A percentile compares a stretch with the other conserved stretches of the same genome.
Conservation (phyloP, 2,329 filamentous ascomycete species). For the Parascedosporium putredinis region DNA sequence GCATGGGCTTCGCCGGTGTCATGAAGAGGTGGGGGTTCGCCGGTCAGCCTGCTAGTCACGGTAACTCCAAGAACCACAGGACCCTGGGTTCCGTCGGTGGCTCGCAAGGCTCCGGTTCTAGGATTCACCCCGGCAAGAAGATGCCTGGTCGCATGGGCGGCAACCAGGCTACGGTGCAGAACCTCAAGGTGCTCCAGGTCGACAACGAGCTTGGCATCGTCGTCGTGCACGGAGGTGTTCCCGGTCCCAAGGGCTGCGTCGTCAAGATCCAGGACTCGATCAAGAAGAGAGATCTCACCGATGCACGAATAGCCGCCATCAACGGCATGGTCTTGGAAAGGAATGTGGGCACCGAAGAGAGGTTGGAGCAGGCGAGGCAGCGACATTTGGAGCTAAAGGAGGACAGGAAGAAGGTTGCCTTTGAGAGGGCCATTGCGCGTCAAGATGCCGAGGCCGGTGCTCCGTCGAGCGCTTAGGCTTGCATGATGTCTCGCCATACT, state of each 20-base stretch:
- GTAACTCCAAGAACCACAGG: slow-evolving; percentile 89
- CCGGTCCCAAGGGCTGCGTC: slow-evolving; percentile 76
- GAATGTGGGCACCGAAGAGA: slow-evolving; percentile 33
- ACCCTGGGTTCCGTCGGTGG: slow-evolving; percentile 84
- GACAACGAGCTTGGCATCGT: slow-evolving; percentile 81
- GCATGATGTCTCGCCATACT: slow-evolving; percentile 1
- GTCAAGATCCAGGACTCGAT: slow-evolving; percentile 84
- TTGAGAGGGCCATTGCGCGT: slow-evolving; percentile 5
- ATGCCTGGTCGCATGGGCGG: slow-evolving; percentile 97
- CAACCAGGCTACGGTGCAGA: slow-evolving; percentile 80
- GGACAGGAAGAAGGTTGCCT: slow-evolving; percentile 11
- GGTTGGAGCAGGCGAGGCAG: slow-evolving; percentile 37
- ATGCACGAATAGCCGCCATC: slow-evolving; percentile 5
- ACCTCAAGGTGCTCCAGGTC: slow-evolving; percentile 78
- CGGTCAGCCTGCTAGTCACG: slow-evolving; percentile 86
- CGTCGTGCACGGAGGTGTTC: slow-evolving; percentile 75
- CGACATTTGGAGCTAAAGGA: slow-evolving; percentile 45
- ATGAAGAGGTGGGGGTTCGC: slow-evolving; percentile 94
- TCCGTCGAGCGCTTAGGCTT: slow-evolving; percentile 9
- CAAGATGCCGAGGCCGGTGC: slow-evolving; percentile 12
- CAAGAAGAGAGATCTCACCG: slow-evolving; percentile 54
- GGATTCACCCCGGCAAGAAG: slow-evolving; percentile 91
- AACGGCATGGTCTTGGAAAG: slow-evolving; percentile 30
- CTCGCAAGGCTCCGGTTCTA: slow-evolving; percentile 82
- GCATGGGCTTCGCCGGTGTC: slow-evolving; percentile 90